These are phyloP conservation scores for Sclerotinia borealis DNA, from an alignment of 2,329 filamentous ascomycete species.

Conservation along the genomic window DNA sequence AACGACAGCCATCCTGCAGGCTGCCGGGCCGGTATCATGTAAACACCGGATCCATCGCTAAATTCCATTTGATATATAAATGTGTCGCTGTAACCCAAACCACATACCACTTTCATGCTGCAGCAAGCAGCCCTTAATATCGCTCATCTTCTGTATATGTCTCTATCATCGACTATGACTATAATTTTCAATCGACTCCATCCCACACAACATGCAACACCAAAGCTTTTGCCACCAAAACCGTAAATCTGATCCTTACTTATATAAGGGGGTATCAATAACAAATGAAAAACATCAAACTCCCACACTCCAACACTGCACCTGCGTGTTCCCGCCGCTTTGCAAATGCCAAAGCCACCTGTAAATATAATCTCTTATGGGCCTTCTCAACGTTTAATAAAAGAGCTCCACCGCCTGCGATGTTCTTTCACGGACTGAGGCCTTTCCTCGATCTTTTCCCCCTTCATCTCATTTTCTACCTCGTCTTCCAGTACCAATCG, in stretches of 20 bases:
- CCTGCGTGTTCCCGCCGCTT: not conserved
- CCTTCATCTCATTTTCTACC: not conserved
- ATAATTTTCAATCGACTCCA: not conserved
- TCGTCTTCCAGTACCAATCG: constrained; percentile 39
- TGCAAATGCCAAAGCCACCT: not conserved
- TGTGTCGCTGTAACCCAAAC: not conserved
- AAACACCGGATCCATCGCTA: not conserved
- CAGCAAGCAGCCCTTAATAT: not conserved
- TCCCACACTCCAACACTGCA: not conserved
- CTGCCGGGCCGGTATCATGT: not conserved
- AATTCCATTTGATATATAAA: not conserved
- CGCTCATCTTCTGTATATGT: not conserved
- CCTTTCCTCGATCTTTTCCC: not conserved
- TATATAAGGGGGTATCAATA: constrained; percentile 5
- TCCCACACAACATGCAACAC: not conserved
- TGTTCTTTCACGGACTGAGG: not conserved
- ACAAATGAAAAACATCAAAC: not conserved
- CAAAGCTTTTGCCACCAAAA: not conserved
- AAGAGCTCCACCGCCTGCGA: constrained; percentile 1
- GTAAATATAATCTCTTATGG: not conserved
- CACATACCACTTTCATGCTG: not conserved
- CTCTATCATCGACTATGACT: not conserved
- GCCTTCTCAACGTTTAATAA: not conserved
- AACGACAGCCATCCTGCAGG: not conserved
- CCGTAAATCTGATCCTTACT: not conserved